Base-by-base conservation (phyloP, 805 yeast genomes). In the Huiozyma sinensis region DNA sequence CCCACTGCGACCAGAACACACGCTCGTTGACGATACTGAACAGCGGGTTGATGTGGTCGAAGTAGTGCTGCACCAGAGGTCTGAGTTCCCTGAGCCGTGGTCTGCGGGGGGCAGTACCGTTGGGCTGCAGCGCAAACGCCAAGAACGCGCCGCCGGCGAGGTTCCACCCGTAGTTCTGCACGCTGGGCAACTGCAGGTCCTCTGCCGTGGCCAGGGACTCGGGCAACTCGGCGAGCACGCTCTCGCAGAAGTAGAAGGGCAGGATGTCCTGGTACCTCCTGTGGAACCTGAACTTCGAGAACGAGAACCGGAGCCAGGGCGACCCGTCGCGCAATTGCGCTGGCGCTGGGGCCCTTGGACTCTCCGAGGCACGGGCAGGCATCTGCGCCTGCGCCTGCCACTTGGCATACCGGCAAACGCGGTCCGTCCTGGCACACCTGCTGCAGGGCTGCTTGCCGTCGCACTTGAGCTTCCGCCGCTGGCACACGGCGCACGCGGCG, bases 161-260 rank as follows among this genome's bases (percentile, higher is more conserved):
- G 54, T 79, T 79, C 83, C 83, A 79, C 11, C 81, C 83, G 51
- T 75, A 79, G 41, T 69, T 72, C 53, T 79, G 81, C n/a, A 69
- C 63, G 39, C 83, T 58, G 5, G 83, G 83, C n/a, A 72, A 47
- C 9, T 60, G 52, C 10, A 76, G 64, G 11, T 61, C 54, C 24
- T 57, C 50, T 6, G 41, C 12, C 39, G 61, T 58, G 44, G 62
- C 59, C 12, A 66, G 64, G 6, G 59, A 59, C 7, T 63, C 50
- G 7, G 76, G 60, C 33, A 64, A 49, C 8, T 61, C 50, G 46
- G 58, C 58, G 45, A 68, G 48, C 9, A 61, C 47, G 17, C 57
- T 49, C 6, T 51, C 45, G 28, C 75, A 73, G 37, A 74, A 51
- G 42, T 67, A 69, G 17, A 50, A 55, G 6, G 72, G 66, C 28